Evolutionary conservation across 192 early-diverging fungal genomes (phyloP), one percentile per base, ranked within the genome.

Genomic region (Linnemannia hyalina): DNA sequence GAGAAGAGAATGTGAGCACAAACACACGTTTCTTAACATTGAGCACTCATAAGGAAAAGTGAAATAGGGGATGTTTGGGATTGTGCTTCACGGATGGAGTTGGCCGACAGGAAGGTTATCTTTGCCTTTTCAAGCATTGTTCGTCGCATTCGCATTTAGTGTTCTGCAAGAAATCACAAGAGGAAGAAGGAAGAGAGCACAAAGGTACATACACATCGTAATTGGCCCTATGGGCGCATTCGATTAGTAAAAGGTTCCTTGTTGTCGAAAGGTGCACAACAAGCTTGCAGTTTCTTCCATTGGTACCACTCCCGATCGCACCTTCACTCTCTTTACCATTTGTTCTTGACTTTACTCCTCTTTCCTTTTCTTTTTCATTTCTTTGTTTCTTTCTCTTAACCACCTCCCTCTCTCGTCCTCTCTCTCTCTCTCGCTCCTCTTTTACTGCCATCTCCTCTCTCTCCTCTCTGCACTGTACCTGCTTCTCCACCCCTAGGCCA

Each of bases 41-140:
- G 44, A 32, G 29, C 11, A 15, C 9, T 22, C 29, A 11, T n/a
- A 13, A 63, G 10, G 26, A 9, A 23, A 10, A 63, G 60, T 26
- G 55, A 65, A 32, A 65, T 65, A 65, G 60, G 29, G 60, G 60
- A 35, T 35, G 29, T 15, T 6, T 26, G n/a, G 55, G 1, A 23
- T 11, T 7, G n/a, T 29, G 8, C 11, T 32, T 65, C 23, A 15
- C 60, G 60, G 60, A 65, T n/a, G 13, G 29, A 65, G 60, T 32
- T 32, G 60, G 60, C 60, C 60, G 60, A 11, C 60, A 65, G 16
- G 26, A 65, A 65, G 29, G 8, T 65, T 65, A 54, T 74, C 73
- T 22, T 74, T 74, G 73, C 73, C 73, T 74, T 40, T 74, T 74
- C 52, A 32, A 57, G 73, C 73, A 40, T 38, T 40, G 73, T 74